A percentile compares a stretch with the other conserved stretches of the same genome.
phyloP scores from a whole-genome alignment of 305 asterid genomes.

The Rubia peregrina region DNA sequence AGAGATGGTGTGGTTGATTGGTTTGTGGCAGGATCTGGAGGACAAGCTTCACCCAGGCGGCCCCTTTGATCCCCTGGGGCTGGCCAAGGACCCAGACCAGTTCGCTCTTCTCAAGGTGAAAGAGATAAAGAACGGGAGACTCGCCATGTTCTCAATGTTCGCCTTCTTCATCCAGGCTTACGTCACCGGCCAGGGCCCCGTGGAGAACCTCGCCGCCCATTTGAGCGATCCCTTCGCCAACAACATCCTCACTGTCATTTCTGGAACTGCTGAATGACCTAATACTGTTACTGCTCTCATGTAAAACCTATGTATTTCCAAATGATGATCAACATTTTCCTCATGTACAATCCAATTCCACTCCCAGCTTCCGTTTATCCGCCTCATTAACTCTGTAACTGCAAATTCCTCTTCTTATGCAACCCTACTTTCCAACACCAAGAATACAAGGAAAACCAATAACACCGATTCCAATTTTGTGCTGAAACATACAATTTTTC shows the following conservation, averaged over 20 bases:
- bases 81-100: slow-evolving; percentile 91
- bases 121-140: slow-evolving; percentile 91
- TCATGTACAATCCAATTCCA: no score
- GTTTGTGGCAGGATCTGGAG: slow-evolving; percentile 51
- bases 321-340: no score
- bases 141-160: slow-evolving; percentile 93
- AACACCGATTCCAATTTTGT: no score
- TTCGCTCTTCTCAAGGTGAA: slow-evolving; percentile 87
- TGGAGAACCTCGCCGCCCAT: slow-evolving; percentile 85
- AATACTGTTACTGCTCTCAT: slow-evolving; percentile 12
- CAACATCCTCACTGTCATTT: slow-evolving; percentile 86
- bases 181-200: slow-evolving; percentile 90
- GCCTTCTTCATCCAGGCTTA: slow-evolving; percentile 96
- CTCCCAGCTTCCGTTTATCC: no score
- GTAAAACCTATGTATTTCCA: slow-evolving; percentile 23
- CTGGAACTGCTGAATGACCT: slow-evolving; percentile 63
- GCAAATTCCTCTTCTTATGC: no score
- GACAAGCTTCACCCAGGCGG: slow-evolving; percentile 99
- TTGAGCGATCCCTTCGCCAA: slow-evolving; percentile 96
- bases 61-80: slow-evolving; percentile 90
- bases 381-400: no score
- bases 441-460: no score
- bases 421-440: no score
- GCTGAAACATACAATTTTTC: no score
- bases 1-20: no score